phyloP scores from a whole-genome alignment of 1,284 basidiomycete species.

The Peniophora sp. region DNA sequence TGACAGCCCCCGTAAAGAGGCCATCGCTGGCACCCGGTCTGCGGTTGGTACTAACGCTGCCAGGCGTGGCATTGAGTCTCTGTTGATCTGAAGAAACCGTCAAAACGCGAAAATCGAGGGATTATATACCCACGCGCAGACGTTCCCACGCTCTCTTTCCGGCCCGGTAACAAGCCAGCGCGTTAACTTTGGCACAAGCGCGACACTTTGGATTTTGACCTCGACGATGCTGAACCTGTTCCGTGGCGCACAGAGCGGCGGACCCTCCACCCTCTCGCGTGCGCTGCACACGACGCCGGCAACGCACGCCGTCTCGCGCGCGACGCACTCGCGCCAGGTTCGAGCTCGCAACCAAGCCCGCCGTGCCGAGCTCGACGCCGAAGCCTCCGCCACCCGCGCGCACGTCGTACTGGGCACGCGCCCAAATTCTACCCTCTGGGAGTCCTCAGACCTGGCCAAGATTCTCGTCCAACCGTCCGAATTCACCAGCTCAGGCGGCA shows the following conservation, averaged over 20 bases:
- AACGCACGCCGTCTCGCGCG: conserved; percentile 26
- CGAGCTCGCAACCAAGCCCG: conserved; percentile 45
- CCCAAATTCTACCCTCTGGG: conserved; percentile 56
- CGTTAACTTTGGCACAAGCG: neutral
- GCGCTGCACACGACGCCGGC: conserved; percentile 46
- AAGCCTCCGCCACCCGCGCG: conserved; percentile 40
- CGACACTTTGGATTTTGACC: neutral
- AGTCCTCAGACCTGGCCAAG: conserved; percentile 52
- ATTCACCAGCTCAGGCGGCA: conserved; percentile 23
- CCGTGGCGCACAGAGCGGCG: conserved; percentile 20
- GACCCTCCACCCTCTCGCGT: conserved; percentile 13
- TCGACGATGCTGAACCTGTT: conserved; percentile 27
- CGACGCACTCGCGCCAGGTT: conserved; percentile 28
- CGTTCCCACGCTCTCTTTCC: conserved; percentile 12
- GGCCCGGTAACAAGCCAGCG: too few species aligned
- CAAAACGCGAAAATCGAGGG: conserved; percentile 8
- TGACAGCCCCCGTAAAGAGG: conserved; percentile 23
- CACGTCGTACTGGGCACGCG: conserved; percentile 70
- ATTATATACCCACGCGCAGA: conserved; percentile 1
- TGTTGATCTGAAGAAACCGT: conserved; percentile 15
- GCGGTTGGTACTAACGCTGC: conserved; percentile 28
- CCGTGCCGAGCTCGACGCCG: conserved; percentile 34
- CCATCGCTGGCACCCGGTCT: conserved; percentile 32
- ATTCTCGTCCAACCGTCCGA: conserved; percentile 50
- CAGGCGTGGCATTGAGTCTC: conserved; percentile 32